Conservation (phyloP, 2,329 filamentous ascomycete species). For the Fusarium torreyae region DNA sequence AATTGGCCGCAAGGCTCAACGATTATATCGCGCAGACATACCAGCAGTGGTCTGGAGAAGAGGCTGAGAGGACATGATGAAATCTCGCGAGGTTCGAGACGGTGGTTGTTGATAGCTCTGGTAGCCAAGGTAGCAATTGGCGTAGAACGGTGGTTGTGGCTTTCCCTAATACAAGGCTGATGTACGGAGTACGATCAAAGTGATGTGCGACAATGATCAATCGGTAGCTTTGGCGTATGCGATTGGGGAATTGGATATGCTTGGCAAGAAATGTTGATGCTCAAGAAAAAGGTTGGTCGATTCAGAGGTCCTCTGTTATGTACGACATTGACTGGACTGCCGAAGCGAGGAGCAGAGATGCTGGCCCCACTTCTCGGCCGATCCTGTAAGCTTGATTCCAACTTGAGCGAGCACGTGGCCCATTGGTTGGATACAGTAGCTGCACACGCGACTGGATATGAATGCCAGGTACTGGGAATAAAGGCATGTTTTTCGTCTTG, state of each 20-base stretch:
- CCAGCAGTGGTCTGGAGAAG: conserved; percentile 94
- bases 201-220: conserved; percentile 2
- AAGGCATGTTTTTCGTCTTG: too few species aligned
- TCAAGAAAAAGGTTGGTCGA: conserved; percentile 35
- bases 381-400: conserved; percentile 29
- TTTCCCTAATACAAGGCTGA: background rate
- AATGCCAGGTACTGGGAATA: too few species aligned
- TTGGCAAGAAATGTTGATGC: conserved; percentile 22
- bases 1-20: background rate
- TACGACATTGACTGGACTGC: conserved; percentile 38
- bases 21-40: conserved; percentile 64
- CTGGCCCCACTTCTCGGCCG: conserved; percentile 31
- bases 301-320: conserved; percentile 31
- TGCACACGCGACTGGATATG: background rate
- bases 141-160: background rate
- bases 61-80: conserved; percentile 92
- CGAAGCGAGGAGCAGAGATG: conserved; percentile 32
- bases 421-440: conserved; percentile 48
- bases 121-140: conserved; percentile 9
- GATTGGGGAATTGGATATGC: conserved; percentile 16
- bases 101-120: conserved; percentile 27
- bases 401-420: conserved; percentile 51
- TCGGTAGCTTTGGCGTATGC: conserved; percentile 11
- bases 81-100: conserved; percentile 15
- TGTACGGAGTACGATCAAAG: background rate